A percentile compares a stretch with the other conserved stretches of the same genome.
Conservation (phyloP, 1,284 basidiomycete genomes). For the Leccinum huronense region DNA sequence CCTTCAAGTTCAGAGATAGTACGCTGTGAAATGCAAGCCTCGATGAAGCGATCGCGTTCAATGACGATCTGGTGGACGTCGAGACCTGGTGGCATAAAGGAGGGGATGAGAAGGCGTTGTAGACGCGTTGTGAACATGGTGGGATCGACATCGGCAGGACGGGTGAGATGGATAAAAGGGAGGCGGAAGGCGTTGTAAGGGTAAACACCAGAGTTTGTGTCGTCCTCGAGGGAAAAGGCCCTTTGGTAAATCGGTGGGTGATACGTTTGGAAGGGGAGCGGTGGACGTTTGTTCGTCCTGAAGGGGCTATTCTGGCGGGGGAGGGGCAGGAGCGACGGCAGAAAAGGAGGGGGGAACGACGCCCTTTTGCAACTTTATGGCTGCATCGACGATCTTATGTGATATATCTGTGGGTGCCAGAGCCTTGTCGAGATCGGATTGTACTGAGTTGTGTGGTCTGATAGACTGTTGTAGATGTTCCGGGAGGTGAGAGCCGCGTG, state of each 20-base stretch:
- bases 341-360: slow-evolving; percentile 24
- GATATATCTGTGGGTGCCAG: slow-evolving; percentile 58
- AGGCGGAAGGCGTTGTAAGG: slow-evolving; percentile 95
- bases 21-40: slow-evolving; percentile 87
- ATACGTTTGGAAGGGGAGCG: not conserved
- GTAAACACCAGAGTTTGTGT: slow-evolving; percentile 80
- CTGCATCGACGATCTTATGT: slow-evolving; percentile 72
- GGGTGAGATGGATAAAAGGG: slow-evolving; percentile 77
- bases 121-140: slow-evolving; percentile 66
- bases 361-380: slow-evolving; percentile 73
- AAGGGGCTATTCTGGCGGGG: not conserved
- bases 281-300: not conserved
- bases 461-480: slow-evolving; percentile 79
- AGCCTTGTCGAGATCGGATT: slow-evolving; percentile 63
- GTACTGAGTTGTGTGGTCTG: slow-evolving; percentile 56
- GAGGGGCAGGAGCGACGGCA: not conserved
- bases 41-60: slow-evolving; percentile 89
- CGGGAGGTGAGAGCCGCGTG: slow-evolving; percentile 79
- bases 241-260: slow-evolving; percentile 38
- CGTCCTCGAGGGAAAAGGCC: slow-evolving; percentile 75
- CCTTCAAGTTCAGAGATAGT: slow-evolving; percentile 81
- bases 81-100: slow-evolving; percentile 89
- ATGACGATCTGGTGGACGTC: slow-evolving; percentile 90
- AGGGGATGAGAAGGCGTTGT: slow-evolving; percentile 83
- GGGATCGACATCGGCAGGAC: slow-evolving; percentile 58